These are phyloP conservation scores for Trebouxia sp. DNA, from an alignment of 139 green algal genomes.

Conservation along the genomic window DNA sequence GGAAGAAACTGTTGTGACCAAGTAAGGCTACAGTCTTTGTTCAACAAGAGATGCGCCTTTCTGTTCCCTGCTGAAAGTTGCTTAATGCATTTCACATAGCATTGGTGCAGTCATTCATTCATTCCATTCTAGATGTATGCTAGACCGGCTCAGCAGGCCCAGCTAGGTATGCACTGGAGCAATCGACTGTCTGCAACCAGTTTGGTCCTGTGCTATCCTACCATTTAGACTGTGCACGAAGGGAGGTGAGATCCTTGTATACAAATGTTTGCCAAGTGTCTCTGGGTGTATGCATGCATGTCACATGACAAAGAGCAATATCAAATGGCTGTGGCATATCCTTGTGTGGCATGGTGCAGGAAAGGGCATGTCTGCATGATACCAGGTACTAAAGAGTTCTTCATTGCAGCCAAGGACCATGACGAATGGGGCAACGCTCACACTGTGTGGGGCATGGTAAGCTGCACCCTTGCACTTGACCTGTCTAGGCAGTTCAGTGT, in stretches of 20 bases:
- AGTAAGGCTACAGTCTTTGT: too few relatives aligned
- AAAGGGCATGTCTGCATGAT: constrained; percentile 52
- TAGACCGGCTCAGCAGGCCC: neutral
- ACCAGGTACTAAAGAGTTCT: constrained; percentile 56
- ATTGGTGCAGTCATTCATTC: too few relatives aligned
- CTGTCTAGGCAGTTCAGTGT: neutral
- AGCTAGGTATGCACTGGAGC: too few relatives aligned
- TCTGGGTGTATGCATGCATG: neutral
- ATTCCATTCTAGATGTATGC: too few relatives aligned
- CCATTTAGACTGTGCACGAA: too few relatives aligned
- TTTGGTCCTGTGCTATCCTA: too few relatives aligned
- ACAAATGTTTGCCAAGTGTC: neutral
- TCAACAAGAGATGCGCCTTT: too few relatives aligned
- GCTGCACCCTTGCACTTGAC: neutral
- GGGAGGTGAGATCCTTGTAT: too few relatives aligned
- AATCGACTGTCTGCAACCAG: neutral
- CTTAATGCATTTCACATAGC: too few relatives aligned
- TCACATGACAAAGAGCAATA: neutral
- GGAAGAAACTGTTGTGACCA: constrained; percentile 11
- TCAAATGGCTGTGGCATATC: too few relatives aligned
- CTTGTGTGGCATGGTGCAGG: constrained; percentile 25
- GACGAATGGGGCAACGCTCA: constrained; percentile 49
- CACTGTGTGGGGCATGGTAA: constrained; percentile 43
- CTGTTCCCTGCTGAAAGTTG: too few relatives aligned
- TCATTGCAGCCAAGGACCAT: constrained; percentile 53